Conservation (phyloP, 257 asterid species). For the Solanum pennellii region DNA sequence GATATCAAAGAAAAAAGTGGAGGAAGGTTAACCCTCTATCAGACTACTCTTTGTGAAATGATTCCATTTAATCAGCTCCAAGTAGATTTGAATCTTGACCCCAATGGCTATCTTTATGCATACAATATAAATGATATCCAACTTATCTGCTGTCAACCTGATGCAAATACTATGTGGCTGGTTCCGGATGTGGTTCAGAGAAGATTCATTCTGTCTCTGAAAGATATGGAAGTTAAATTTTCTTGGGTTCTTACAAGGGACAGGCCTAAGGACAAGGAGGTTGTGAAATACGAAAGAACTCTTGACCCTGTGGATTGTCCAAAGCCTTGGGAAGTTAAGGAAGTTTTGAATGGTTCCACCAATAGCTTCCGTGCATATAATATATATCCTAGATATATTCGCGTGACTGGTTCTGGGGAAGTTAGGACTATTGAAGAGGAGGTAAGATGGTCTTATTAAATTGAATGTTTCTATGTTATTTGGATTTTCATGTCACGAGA, state of each 20-base stretch:
- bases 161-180: constrained; percentile 79
- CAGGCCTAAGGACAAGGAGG: constrained; percentile 94
- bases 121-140: constrained; percentile 76
- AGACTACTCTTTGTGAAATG: constrained; percentile 84
- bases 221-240: constrained; percentile 52
- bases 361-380: constrained; percentile 58
- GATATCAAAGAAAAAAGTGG: constrained; percentile 58
- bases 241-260: constrained; percentile 93
- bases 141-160: constrained; percentile 89
- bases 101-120: constrained; percentile 46
- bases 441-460: constrained; percentile 29
- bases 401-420: constrained; percentile 98
- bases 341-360: constrained; percentile 69
- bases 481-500: neutral
- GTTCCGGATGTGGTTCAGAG: constrained; percentile 74
- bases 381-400: constrained; percentile 70
- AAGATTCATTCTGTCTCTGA: constrained; percentile 64
- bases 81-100: constrained; percentile 48
- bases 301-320: constrained; percentile 61
- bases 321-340: constrained; percentile 50
- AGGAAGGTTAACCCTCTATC: constrained; percentile 78
- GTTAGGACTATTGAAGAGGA: constrained; percentile 71
- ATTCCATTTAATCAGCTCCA: constrained; percentile 47
- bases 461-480: neutral
- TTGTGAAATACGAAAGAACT: constrained; percentile 64